phyloP scores from a whole-genome alignment of 2,329 filamentous ascomycete genomes.

The Exophiala phaeomuriformis region DNA sequence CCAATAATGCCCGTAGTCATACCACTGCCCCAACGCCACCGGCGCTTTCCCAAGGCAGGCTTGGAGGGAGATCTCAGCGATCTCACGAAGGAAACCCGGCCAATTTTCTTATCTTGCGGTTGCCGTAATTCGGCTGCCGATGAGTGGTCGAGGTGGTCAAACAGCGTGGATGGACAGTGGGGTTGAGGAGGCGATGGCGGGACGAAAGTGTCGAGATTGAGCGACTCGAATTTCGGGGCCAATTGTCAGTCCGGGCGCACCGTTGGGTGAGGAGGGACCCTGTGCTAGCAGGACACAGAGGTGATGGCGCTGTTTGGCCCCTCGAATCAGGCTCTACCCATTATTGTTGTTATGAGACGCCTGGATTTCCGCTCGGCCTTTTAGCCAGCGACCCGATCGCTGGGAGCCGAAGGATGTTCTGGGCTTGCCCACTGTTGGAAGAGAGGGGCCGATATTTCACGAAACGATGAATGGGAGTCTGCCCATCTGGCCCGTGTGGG shows the following conservation, averaged over 20 bases:
- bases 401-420: not conserved
- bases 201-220: not conserved
- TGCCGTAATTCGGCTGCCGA: not conserved
- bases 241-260: no score
- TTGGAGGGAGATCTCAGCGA: not conserved
- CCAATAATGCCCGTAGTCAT: no score
- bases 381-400: not conserved
- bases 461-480: not conserved
- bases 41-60: not conserved
- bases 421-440: not conserved
- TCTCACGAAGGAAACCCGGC: not conserved
- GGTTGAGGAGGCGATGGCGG: not conserved
- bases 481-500: not conserved
- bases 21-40: not conserved
- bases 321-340: not conserved
- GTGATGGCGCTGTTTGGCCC: not conserved
- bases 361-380: not conserved
- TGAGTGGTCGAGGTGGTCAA: conserved; percentile 1
- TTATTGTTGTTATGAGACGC: not conserved
- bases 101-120: conserved; percentile 1
- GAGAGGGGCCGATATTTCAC: not conserved
- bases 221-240: not conserved
- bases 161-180: not conserved
- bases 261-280: not conserved
- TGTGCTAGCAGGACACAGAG: not conserved